These are phyloP conservation scores for Penicillium cinerascens DNA, from an alignment of 495 filamentous ascomycete species.

Conservation along the genomic window DNA sequence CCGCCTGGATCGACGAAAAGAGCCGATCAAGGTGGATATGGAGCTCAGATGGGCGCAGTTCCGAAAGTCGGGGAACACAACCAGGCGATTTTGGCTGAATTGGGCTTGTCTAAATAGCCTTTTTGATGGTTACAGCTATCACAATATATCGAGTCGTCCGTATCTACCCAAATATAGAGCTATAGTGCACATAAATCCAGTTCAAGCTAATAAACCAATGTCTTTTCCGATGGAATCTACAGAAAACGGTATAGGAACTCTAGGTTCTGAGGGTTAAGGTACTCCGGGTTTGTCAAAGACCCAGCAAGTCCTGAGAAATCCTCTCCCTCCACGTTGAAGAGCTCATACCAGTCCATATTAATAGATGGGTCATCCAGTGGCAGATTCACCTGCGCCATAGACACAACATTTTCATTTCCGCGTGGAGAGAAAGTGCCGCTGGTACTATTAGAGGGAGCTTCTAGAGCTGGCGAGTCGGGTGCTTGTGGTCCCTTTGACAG, in stretches of 20 bases:
- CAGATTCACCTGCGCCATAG: background rate
- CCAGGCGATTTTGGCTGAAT: slow-evolving; percentile 25
- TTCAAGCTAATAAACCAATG: background rate
- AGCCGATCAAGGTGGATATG: slow-evolving; percentile 13
- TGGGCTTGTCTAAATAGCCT: background rate
- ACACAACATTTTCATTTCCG: background rate
- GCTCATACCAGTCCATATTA: slow-evolving; percentile 37
- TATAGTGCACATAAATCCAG: background rate
- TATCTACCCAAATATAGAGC: background rate
- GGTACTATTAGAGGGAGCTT: background rate
- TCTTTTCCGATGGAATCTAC: slow-evolving; percentile 3
- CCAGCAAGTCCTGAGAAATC: slow-evolving; percentile 31
- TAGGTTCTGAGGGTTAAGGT: slow-evolving; percentile 38
- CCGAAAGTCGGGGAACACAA: slow-evolving; percentile 44
- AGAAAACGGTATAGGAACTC: slow-evolving; percentile 42
- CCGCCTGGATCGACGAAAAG: slow-evolving; percentile 35
- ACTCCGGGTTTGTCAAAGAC: slow-evolving; percentile 28
- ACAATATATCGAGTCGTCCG: background rate
- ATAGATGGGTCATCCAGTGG: slow-evolving; percentile 11
- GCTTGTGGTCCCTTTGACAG: background rate
- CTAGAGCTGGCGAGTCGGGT: background rate
- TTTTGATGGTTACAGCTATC: background rate
- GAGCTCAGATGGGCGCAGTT: slow-evolving; percentile 30
- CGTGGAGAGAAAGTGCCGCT: background rate
- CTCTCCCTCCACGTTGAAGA: slow-evolving; percentile 37